Conservation (phyloP, 2,329 filamentous ascomycete species). For the Aspergillus thermomutatus region DNA sequence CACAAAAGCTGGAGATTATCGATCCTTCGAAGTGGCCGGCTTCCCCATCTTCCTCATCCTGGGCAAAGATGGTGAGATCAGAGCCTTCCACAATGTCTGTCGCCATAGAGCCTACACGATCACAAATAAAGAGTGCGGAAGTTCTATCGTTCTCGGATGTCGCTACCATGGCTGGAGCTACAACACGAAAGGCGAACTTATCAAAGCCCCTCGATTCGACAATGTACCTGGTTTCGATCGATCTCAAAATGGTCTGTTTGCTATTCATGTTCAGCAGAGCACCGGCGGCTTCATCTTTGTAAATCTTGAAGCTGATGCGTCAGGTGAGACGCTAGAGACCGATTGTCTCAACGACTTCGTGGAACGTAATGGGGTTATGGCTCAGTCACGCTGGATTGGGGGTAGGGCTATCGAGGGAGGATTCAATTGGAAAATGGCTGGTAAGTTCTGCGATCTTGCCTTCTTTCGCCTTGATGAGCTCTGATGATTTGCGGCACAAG, state of each 20-base stretch:
- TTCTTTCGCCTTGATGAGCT: too few relatives aligned
- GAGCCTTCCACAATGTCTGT: conserved; percentile 63
- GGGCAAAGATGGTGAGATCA: conserved; percentile 51
- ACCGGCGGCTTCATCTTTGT: conserved; percentile 26
- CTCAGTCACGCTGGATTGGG: conserved; percentile 21
- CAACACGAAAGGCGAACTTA: conserved; percentile 54
- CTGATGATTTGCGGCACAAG: not conserved
- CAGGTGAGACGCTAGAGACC: not conserved
- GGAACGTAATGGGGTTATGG: conserved; percentile 4
- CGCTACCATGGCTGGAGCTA: conserved; percentile 64
- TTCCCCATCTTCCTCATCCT: conserved; percentile 54
- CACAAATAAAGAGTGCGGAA: conserved; percentile 50
- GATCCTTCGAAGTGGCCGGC: conserved; percentile 54
- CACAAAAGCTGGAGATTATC: conserved; percentile 53
- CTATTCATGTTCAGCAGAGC: conserved; percentile 24
- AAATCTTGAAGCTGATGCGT: conserved; percentile 19
- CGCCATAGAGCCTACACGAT: conserved; percentile 60
- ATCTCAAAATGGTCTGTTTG: conserved; percentile 53
- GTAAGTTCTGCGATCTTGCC: conserved; percentile 15
- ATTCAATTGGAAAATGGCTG: conserved; percentile 34
- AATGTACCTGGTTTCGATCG: conserved; percentile 56
- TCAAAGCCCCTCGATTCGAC: conserved; percentile 60
- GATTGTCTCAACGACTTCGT: conserved; percentile 13
- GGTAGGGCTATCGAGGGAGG: conserved; percentile 24
- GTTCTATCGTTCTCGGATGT: conserved; percentile 53